Evolutionary conservation across 140 eudicot species (phyloP).

Genomic region (Stevia rebaudiana): DNA sequence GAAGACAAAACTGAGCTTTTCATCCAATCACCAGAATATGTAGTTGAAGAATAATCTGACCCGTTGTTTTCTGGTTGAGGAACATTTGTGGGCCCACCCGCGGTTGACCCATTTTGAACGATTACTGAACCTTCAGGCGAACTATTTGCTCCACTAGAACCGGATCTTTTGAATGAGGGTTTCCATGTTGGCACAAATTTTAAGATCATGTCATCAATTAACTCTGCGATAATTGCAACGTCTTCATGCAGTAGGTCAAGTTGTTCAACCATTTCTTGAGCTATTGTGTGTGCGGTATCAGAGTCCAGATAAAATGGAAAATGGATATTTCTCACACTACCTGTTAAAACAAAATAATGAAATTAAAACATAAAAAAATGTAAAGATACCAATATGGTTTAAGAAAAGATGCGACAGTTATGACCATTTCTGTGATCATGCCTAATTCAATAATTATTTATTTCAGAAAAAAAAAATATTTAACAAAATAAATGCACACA

Average conservation of each 20-base stretch:
- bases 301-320: constrained; percentile 42
- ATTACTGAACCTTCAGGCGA: constrained; percentile 23
- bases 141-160: constrained; percentile 17
- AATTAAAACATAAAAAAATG: not conserved
- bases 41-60: constrained; percentile 13
- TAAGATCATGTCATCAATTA: constrained; percentile 48
- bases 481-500: not conserved
- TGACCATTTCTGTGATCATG: not conserved
- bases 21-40: constrained; percentile 31
- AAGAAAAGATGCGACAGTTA: not conserved
- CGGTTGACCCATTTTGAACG: constrained; percentile 17
- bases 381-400: too few species aligned
- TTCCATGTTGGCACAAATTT: constrained; percentile 45
- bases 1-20: constrained; percentile 30
- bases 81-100: not conserved
- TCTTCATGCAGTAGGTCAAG: constrained; percentile 49
- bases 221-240: constrained; percentile 46
- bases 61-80: constrained; percentile 11
- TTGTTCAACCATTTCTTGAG: constrained; percentile 70
- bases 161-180: constrained; percentile 31
- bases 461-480: not conserved
- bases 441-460: not conserved
- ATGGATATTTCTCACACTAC: constrained; percentile 41
- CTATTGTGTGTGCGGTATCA: constrained; percentile 59
- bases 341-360: constrained; percentile 28